Evolutionary conservation across 306 rosid genomes (phyloP), one percentile per base, ranked within the genome.

Genomic region (Styphnolobium japonicum): DNA sequence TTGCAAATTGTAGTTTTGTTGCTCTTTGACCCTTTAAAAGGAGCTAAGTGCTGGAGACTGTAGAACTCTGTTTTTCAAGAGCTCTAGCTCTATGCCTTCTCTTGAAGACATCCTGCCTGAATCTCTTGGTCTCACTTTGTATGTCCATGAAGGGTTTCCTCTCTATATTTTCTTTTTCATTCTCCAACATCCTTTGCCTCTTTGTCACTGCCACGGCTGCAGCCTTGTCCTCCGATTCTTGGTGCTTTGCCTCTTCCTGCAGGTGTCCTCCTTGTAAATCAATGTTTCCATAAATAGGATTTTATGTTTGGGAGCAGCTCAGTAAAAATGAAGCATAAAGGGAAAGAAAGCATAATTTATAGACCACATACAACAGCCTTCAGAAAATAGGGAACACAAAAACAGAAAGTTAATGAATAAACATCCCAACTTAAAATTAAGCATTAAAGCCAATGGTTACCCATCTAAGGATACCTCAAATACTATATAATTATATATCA

Each of bases 51-150:
- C 43, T 34, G 23, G 64, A 76, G 27, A 6, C 33, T 6, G 60
- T 40, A 37, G 76, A 71, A 55, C 31, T 79, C 57, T 29, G 86
- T 29, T 63, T 82, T 36, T 37, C 36, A 29, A 74, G 79, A 79
- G 83, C 88, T 71, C 85, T 87, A 70, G 87, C 88, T 70, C 77
- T 83, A 48, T 90, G 91, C 81, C 87, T 81, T 85, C 85, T 83
- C 84, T 86, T 88, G 86, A 88, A 90, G 75, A 88, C 82, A 66
- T 88, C 90, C 73, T 81, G 87, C 80, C 89, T 85, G 77, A 88
- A 79, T 85, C 82, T 87, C 81, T 79, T 89, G 76, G 93, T 89
- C 83, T 89, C 91, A 33, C 12, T 75, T 73, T 83, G 84, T 76
- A 85, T 77, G 75, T 89, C 91, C 79, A 86, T 83, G 64, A 78